Conservation (phyloP, 2,329 filamentous ascomycete genomes). For the Fusarium chlamydosporum region DNA sequence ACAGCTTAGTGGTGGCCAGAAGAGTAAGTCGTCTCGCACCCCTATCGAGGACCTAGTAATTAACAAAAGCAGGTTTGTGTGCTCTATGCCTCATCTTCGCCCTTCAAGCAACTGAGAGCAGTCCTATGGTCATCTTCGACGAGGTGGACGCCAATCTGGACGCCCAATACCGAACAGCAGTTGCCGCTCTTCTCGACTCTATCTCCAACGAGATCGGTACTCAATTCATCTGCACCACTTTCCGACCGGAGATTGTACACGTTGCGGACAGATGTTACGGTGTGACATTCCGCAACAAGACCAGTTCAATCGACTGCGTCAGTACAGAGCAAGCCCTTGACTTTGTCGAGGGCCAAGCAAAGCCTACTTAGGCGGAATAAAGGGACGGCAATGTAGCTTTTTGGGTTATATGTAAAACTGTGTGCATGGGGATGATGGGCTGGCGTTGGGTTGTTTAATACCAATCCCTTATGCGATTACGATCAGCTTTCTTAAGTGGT, state of each 20-base stretch:
- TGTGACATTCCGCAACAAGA: constrained; percentile 94
- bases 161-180: constrained; percentile 96
- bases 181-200: constrained; percentile 87
- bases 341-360: constrained; percentile 89
- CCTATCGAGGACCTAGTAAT: not conserved
- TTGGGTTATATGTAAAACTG: constrained; percentile 43
- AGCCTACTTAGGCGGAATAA: constrained; percentile 49
- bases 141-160: constrained; percentile 99
- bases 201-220: constrained; percentile 77
- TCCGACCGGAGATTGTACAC: constrained; percentile 94
- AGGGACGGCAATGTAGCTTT: constrained; percentile 15
- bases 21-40: constrained; percentile 75
- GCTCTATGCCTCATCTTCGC: constrained; percentile 98
- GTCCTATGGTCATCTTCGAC: constrained; percentile 98
- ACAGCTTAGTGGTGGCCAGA: constrained; percentile 96
- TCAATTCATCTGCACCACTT: constrained; percentile 98
- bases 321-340: constrained; percentile 87
- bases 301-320: constrained; percentile 92
- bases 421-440: constrained; percentile 39
- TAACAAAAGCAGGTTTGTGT: constrained; percentile 76
- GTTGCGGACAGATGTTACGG: constrained; percentile 99
- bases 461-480: constrained; percentile 48
- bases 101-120: constrained; percentile 97
- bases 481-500: constrained; percentile 40
- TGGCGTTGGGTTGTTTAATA: constrained; percentile 50